phyloP scores from a whole-genome alignment of 163 green algal genomes.

The Chloroidium sp. region DNA sequence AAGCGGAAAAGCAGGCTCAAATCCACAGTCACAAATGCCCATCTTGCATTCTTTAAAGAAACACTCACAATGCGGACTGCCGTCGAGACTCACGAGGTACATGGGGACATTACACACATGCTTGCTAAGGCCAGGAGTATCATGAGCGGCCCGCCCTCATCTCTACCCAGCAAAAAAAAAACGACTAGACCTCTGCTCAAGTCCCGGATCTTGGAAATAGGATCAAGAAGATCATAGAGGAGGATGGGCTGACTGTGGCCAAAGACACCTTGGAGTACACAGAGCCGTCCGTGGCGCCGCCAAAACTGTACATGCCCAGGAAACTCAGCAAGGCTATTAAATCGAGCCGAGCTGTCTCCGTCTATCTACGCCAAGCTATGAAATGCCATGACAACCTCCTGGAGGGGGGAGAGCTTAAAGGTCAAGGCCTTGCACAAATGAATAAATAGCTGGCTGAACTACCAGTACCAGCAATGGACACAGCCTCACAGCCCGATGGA shows the following conservation, averaged over 20 bases:
- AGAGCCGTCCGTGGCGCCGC: too few relatives aligned
- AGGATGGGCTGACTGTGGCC: neutral
- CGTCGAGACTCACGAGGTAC: neutral
- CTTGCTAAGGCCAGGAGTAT: neutral
- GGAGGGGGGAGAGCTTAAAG: slow-evolving; percentile 8
- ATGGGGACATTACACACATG: neutral
- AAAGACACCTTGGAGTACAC: neutral
- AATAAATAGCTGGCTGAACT: slow-evolving; percentile 24
- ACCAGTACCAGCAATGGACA: neutral
- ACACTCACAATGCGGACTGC: neutral
- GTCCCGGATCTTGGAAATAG: too few relatives aligned
- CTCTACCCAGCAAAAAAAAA: neutral
- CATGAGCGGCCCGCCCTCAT: neutral
- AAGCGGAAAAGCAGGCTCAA: neutral
- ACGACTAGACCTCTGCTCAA: too few relatives aligned
- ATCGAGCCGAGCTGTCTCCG: too few relatives aligned
- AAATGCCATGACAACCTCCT: neutral
- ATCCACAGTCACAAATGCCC: neutral
- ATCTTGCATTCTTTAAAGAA: neutral
- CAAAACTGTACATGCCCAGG: too few relatives aligned
- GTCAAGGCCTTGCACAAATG: slow-evolving; percentile 12
- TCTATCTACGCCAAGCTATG: too few relatives aligned
- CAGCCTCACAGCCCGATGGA: too few relatives aligned
- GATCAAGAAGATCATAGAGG: neutral
- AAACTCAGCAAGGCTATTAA: too few relatives aligned